Percentiles rank a stretch among this genome's conserved stretches.
Conservation (phyloP, 352 stramenopile species). For the Pythium sp. region DNA sequence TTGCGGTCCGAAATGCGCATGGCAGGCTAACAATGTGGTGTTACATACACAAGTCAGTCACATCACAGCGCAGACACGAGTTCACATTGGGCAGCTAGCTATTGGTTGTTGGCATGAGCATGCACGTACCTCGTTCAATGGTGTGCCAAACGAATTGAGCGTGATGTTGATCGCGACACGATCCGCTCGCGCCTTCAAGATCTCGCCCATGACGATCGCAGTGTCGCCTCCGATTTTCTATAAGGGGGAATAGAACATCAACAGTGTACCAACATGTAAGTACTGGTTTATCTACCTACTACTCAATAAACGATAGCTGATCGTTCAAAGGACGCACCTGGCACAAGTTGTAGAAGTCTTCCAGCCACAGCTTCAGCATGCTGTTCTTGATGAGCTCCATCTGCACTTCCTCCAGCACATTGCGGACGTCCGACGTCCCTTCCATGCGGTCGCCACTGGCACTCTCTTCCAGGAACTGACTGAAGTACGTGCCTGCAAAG, state of each 20-base stretch:
- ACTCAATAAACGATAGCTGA: not conserved
- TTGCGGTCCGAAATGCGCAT: slow-evolving; percentile 98
- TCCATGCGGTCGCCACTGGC: slow-evolving; percentile 80
- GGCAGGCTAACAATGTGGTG: slow-evolving; percentile 55
- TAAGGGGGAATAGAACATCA: not conserved
- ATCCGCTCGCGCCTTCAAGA: slow-evolving; percentile 94
- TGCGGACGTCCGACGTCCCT: slow-evolving; percentile 88
- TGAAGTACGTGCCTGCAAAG: slow-evolving; percentile 95
- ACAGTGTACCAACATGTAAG: not conserved
- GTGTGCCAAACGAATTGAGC: slow-evolving; percentile 97
- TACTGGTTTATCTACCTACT: not conserved
- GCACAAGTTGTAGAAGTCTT: slow-evolving; percentile 95
- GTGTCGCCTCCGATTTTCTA: slow-evolving; percentile 96
- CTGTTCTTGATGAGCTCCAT: slow-evolving; percentile 99
- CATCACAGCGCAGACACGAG: not conserved
- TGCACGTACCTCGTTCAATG: slow-evolving; percentile 71
- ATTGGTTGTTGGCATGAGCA: too few relatives aligned
- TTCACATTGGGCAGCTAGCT: too few relatives aligned
- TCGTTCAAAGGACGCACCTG: slow-evolving; percentile 36
- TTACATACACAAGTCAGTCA: slow-evolving; percentile 19
- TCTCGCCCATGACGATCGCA: slow-evolving; percentile 96
- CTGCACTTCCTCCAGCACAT: slow-evolving; percentile 98
- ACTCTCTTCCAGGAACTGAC: slow-evolving; percentile 95
- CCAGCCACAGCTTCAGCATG: slow-evolving; percentile 97
- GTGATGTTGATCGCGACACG: slow-evolving; percentile 99